Evolutionary conservation across 2,329 filamentous ascomycete species (phyloP).

Genomic region (Apiospora saccharicola): DNA sequence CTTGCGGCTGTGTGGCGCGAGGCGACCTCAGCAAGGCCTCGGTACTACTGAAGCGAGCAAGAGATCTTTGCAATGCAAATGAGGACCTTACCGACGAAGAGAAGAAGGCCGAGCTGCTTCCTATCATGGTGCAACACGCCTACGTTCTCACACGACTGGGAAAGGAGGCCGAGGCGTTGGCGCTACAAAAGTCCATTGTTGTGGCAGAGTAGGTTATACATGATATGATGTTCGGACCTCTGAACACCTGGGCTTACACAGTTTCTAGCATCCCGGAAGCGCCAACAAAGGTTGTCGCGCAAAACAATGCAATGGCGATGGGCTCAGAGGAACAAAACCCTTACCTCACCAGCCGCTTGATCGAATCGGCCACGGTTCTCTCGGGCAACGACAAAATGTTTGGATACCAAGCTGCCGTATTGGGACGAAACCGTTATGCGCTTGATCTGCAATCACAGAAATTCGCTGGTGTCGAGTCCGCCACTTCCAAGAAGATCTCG

Average conservation of each 20-base stretch:
- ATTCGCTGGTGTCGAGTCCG: slow-evolving; percentile 64
- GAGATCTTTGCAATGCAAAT: slow-evolving; percentile 73
- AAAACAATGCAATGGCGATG: slow-evolving; percentile 65
- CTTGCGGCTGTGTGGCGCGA: slow-evolving; percentile 74
- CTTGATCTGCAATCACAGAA: slow-evolving; percentile 74
- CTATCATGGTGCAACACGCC: slow-evolving; percentile 79
- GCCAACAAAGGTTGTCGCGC: slow-evolving; percentile 70
- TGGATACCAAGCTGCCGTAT: slow-evolving; percentile 69
- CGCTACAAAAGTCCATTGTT: slow-evolving; percentile 68
- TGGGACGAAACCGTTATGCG: slow-evolving; percentile 69
- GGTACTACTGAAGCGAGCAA: slow-evolving; percentile 73
- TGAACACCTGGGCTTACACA: not conserved
- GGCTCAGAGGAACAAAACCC: slow-evolving; percentile 63
- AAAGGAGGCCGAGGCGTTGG: slow-evolving; percentile 69
- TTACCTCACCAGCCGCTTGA: slow-evolving; percentile 69
- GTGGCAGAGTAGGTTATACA: slow-evolving; percentile 61
- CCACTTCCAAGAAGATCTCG: slow-evolving; percentile 52
- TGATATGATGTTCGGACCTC: slow-evolving; percentile 27
- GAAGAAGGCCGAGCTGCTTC: slow-evolving; percentile 75
- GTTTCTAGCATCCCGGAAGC: slow-evolving; percentile 67
- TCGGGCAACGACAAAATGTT: slow-evolving; percentile 72
- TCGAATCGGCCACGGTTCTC: slow-evolving; percentile 60
- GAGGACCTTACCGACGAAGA: slow-evolving; percentile 79
- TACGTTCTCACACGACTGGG: slow-evolving; percentile 75
- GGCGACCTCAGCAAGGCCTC: slow-evolving; percentile 71